Conservation (phyloP, 805 yeast genomes). For the Torulaspora quercuum region DNA sequence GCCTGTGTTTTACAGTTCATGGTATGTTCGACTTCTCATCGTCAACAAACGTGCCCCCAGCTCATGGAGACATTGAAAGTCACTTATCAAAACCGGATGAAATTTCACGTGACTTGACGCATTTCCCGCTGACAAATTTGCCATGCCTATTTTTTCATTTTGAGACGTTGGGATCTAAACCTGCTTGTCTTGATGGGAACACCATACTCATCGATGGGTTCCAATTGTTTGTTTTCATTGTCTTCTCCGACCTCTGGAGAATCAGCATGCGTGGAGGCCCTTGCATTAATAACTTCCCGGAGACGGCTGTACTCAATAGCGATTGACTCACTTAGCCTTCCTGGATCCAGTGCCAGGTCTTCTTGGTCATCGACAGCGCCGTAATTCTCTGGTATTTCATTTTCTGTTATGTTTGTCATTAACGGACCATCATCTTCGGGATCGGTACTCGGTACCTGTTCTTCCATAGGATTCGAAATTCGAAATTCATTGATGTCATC, state of each 20-base stretch:
- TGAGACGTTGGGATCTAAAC: slow-evolving; percentile 54
- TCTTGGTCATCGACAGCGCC: slow-evolving; percentile 25
- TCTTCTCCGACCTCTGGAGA: slow-evolving; percentile 27
- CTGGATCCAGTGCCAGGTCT: slow-evolving; percentile 22
- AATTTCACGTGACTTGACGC: slow-evolving; percentile 8
- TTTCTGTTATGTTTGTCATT: slow-evolving; percentile 32
- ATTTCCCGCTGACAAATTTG: no score
- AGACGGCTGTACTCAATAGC: slow-evolving; percentile 54
- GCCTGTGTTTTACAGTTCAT: no score
- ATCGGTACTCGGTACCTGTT: slow-evolving; percentile 2
- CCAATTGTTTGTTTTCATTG: slow-evolving; percentile 53
- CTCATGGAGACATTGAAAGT: no score
- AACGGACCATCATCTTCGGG: slow-evolving; percentile 29
- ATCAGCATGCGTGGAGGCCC: not conserved
- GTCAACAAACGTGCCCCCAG: no score
- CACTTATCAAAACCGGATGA: slow-evolving; percentile 1
- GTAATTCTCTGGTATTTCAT: slow-evolving; percentile 28
- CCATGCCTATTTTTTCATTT: slow-evolving; percentile 3
- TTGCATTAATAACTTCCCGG: slow-evolving; percentile 48
- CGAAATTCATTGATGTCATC: slow-evolving; percentile 30
- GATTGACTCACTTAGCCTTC: slow-evolving; percentile 47
- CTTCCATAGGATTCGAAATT: slow-evolving; percentile 18
- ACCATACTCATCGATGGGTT: slow-evolving; percentile 65
- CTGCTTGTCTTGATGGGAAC: slow-evolving; percentile 59
- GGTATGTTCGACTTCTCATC: no score